Base-by-base conservation (phyloP, 2,329 filamentous ascomycete species). In the Stagonosporopsis chrysanthemi region DNA sequence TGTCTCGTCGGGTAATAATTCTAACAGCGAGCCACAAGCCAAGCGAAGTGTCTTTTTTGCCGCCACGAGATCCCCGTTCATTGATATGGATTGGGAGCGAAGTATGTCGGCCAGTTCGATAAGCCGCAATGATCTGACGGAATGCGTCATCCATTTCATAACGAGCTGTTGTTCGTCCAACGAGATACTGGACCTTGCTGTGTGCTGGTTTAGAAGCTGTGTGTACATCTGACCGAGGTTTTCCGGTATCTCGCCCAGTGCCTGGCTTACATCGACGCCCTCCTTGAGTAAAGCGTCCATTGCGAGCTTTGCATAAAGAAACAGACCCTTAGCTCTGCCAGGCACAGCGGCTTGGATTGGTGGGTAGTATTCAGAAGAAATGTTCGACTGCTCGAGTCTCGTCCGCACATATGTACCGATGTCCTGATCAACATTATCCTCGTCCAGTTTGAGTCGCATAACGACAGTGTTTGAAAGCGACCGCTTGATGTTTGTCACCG, bases 401-500 rank as follows among this genome's bases (percentile, higher is more conserved):
- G 24, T n/a, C 6, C 11, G 24, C n/a, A 43, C 24, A 8, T 43
- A 43, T 28, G 24, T 15, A 15, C 40, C 11, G 40, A 43, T 43
- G 15, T 43, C 40, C 2, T 11, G 23, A 43, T 43, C 40, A 9
- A 43, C 24, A 28, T 43, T 17, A 2, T 11, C 40, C n/a, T 43
- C 40, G 15, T 29, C 40, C 11, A 43, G 7, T 19, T 19, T 43
- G 8, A 82, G 61, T 1, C 75, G 58, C 11, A 75, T 43, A n/a
- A 68, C 11, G 17, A n/a, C 23, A n/a, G 14, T 28, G 15, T 17
- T n/a, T 15, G 40, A 19, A 4, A 15, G 17, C 19, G 24, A 29
- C 58, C 29, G 43, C 56, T 81, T 74, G 6, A 78, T 51, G 8
- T 56, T 56, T 5, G 68, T 61, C 3, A 73, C 62, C 1, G 78